Evolutionary conservation across 305 asterid species (phyloP).

Genomic region (Fraxinus sp.): DNA sequence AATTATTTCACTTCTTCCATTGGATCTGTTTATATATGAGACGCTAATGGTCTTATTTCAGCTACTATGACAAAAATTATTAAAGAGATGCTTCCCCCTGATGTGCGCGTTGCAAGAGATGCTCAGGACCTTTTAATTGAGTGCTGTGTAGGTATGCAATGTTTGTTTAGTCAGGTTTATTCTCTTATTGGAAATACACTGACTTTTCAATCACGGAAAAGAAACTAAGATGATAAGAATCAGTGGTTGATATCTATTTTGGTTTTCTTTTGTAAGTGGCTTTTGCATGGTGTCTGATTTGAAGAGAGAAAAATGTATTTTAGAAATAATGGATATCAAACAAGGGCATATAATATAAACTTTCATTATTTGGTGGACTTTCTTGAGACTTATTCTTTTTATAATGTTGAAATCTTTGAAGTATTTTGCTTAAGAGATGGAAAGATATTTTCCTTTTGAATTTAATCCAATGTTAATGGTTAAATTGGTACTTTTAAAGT

Average conservation of each 20-base stretch:
- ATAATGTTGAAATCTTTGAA: not conserved
- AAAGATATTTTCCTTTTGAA: not conserved
- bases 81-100: slow-evolving; percentile 97
- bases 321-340: too few relatives aligned
- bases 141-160: slow-evolving; percentile 81
- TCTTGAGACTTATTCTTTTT: not conserved
- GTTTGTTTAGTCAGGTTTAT: not conserved
- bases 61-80: slow-evolving; percentile 98
- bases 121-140: slow-evolving; percentile 91
- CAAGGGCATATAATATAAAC: not conserved
- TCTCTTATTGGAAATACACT: not conserved
- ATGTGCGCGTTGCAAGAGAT: slow-evolving; percentile 97
- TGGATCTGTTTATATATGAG: slow-evolving; percentile 6
- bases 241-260: not conserved
- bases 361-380: not conserved
- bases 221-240: slow-evolving; percentile 3
- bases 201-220: not conserved
- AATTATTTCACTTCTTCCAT: not conserved
- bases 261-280: slow-evolving; percentile 6
- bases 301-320: not conserved
- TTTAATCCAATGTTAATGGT: not conserved
- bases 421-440: not conserved
- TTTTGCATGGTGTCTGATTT: slow-evolving; percentile 1
- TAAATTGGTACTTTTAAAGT: not conserved
- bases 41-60: slow-evolving; percentile 34